Percentiles rank a stretch among this genome's conserved stretches.
These are phyloP conservation scores for Phytophthora vignae DNA, from an alignment of 352 stramenopile genomes.

Conservation along the genomic window DNA sequence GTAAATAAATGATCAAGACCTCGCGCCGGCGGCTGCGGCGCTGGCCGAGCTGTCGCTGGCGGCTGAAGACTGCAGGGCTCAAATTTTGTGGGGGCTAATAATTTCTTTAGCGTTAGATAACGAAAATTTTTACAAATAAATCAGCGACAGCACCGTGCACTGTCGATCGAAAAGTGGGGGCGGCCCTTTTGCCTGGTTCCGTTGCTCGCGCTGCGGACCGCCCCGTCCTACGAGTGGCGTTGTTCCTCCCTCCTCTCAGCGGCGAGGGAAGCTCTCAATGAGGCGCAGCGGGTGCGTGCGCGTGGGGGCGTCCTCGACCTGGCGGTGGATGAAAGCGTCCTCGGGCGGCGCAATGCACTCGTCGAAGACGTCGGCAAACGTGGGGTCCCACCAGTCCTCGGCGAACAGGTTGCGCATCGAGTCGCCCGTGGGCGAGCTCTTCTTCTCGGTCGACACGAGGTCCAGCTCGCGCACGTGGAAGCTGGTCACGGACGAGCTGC, in stretches of 20 bases:
- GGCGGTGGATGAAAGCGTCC: slow-evolving; percentile 68
- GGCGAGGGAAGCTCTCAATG: slow-evolving; percentile 47
- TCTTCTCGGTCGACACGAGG: slow-evolving; percentile 47
- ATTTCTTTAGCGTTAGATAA: slow-evolving; percentile 26
- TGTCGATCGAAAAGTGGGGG: not conserved
- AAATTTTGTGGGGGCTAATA: slow-evolving; percentile 15
- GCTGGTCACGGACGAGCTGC: slow-evolving; percentile 50
- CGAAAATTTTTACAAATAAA: slow-evolving; percentile 37
- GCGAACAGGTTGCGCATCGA: slow-evolving; percentile 41
- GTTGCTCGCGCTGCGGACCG: not conserved
- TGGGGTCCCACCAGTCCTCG: slow-evolving; percentile 43
- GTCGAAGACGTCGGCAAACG: slow-evolving; percentile 67
- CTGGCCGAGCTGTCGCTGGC: not conserved
- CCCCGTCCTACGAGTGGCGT: slow-evolving; percentile 1
- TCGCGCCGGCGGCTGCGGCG: not conserved
- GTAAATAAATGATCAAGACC: not conserved
- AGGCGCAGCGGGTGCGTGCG: slow-evolving; percentile 35
- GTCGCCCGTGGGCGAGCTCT: slow-evolving; percentile 33
- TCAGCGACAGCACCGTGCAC: slow-evolving; percentile 15
- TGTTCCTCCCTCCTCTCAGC: slow-evolving; percentile 15
- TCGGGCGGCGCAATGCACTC: slow-evolving; percentile 55
- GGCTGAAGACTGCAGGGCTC: slow-evolving; percentile 7
- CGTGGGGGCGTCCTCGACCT: slow-evolving; percentile 36
- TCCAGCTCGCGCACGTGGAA: slow-evolving; percentile 72
- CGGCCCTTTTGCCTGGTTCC: not conserved